phyloP scores from a whole-genome alignment of 1,139 yeast genomes.

The Scheffersomyces segobiensis region DNA sequence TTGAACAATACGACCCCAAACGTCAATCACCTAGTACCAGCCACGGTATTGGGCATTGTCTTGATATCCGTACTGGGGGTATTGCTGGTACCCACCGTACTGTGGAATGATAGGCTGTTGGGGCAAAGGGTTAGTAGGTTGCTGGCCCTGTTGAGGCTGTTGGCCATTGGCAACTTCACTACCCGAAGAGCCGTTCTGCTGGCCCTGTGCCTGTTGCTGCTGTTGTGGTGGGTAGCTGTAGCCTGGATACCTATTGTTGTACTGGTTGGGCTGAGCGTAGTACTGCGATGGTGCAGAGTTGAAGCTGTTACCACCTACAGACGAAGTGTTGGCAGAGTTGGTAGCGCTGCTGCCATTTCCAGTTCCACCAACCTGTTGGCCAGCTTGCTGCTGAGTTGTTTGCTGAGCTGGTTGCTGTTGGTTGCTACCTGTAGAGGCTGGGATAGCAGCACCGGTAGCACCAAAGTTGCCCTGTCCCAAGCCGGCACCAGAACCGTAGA shows the following conservation, averaged over 20 bases:
- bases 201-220: conserved; percentile 15
- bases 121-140: conserved; percentile 29
- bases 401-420: conserved; percentile 13
- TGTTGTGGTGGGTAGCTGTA: conserved; percentile 38
- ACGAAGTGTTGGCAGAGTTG: conserved; percentile 12
- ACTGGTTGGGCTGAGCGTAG: conserved; percentile 41
- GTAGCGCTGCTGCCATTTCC: conserved; percentile 7
- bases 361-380: conserved; percentile 4
- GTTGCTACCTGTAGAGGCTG: conserved; percentile 10
- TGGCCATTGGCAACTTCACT: conserved; percentile 4
- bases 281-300: conserved; percentile 28
- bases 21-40: conserved; percentile 13
- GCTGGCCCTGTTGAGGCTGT: conserved; percentile 19
- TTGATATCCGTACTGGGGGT: conserved; percentile 53
- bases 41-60: conserved; percentile 42
- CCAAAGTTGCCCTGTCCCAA: conserved; percentile 28
- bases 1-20: conserved; percentile 6
- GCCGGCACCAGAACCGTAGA: conserved; percentile 36
- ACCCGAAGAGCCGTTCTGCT: conserved; percentile 9
- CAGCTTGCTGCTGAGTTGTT: conserved; percentile 6
- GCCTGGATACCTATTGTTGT: conserved; percentile 38
- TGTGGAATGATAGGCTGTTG: conserved; percentile 44
- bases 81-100: conserved; percentile 50
- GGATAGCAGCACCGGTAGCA: conserved; percentile 9
- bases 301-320: conserved; percentile 18